Evolutionary conservation across 2,329 filamentous ascomycete genomes (phyloP).

Genomic region (Rugonectria rugulosa): DNA sequence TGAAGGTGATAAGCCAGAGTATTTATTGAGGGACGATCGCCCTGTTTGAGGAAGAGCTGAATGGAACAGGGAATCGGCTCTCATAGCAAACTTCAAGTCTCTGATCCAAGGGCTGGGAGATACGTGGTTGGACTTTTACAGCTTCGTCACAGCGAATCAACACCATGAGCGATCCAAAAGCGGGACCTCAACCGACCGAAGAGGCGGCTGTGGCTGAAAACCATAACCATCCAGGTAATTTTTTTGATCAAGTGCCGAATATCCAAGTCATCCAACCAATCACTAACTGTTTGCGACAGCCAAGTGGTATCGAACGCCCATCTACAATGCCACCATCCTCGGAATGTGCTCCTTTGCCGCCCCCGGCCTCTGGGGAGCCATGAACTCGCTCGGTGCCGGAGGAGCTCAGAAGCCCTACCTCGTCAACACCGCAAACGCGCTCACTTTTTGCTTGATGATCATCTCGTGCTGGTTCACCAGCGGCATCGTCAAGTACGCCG

Average conservation of each 20-base stretch:
- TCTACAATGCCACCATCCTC: slow-evolving; percentile 41
- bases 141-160: not conserved
- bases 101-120: too few relatives aligned
- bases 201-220: not conserved
- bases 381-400: slow-evolving; percentile 40
- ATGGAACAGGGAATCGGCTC: too few relatives aligned
- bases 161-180: slow-evolving; percentile 8
- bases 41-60: not conserved
- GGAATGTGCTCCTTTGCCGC: slow-evolving; percentile 41
- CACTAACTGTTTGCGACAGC: slow-evolving; percentile 8
- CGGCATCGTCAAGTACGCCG: slow-evolving; percentile 34
- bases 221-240: not conserved
- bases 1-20: not conserved
- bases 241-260: not conserved
- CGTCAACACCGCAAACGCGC: slow-evolving; percentile 65
- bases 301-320: slow-evolving; percentile 37
- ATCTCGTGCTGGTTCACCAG: slow-evolving; percentile 59
- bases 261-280: not conserved
- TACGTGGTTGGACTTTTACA: not conserved
- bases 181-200: not conserved
- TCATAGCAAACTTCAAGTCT: too few relatives aligned
- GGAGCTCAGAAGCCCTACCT: slow-evolving; percentile 69
- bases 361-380: slow-evolving; percentile 40
- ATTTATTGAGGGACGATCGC: not conserved
- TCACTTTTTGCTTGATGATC: slow-evolving; percentile 56